A percentile compares a stretch with the other conserved stretches of the same genome.
phyloP scores from a whole-genome alignment of 176 grass and related monocot genomes.

The Carex pumila region DNA sequence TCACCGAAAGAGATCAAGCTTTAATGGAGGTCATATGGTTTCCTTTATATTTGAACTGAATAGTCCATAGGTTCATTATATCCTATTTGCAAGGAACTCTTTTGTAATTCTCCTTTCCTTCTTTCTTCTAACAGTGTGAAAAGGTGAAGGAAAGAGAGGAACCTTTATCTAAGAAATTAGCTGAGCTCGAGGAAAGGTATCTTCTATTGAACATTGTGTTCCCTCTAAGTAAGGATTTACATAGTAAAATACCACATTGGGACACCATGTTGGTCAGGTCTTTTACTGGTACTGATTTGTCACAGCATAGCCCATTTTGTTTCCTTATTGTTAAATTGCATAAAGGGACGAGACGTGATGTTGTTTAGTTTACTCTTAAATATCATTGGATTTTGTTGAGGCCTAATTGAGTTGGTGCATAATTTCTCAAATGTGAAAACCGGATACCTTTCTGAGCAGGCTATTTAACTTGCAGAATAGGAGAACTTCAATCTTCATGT shows the following conservation, averaged over 20 bases:
- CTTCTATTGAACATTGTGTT: conserved; percentile 6
- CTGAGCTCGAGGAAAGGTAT: conserved; percentile 67
- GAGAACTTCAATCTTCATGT: conserved; percentile 58
- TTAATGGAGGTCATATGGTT: conserved; percentile 69
- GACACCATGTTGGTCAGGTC: neutral
- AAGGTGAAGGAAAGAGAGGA: conserved; percentile 82
- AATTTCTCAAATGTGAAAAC: neutral
- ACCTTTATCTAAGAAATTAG: conserved; percentile 45
- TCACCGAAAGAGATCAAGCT: conserved; percentile 79
- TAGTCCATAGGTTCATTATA: conserved; percentile 2
- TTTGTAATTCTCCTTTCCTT: conserved; percentile 14
- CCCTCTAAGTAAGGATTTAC: neutral
- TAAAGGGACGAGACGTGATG: neutral
- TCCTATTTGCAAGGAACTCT: neutral
- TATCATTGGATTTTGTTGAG: neutral
- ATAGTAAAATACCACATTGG: neutral
- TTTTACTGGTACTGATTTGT: neutral
- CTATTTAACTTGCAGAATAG: conserved; percentile 46
- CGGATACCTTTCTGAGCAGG: neutral
- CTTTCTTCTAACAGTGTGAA: conserved; percentile 57
- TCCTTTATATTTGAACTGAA: conserved; percentile 26
- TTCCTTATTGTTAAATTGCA: neutral
- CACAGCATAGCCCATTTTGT: neutral
- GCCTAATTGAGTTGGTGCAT: neutral
- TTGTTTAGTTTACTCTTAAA: neutral